Percentiles rank a stretch among this genome's conserved stretches.
These are phyloP conservation scores for Exophiala sp. DNA, from an alignment of 2,329 filamentous ascomycete species.

Conservation along the genomic window DNA sequence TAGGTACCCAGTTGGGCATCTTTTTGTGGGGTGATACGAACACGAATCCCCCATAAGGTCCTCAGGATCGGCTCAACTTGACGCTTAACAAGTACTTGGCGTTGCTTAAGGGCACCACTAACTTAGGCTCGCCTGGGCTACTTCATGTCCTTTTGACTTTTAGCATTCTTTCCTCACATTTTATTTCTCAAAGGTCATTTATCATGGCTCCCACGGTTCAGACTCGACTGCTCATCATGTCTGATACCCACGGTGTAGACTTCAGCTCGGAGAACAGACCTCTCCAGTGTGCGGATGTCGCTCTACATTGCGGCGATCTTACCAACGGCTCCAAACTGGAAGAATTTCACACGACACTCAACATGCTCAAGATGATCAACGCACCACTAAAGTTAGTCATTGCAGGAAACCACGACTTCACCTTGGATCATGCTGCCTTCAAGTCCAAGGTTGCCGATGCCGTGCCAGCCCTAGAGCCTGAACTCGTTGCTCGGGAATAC, in stretches of 20 bases:
- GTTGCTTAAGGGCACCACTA: no score
- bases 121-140: no score
- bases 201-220: constrained; percentile 30
- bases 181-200: background rate
- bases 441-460: constrained; percentile 33
- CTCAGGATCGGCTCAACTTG: no score
- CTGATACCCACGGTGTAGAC: constrained; percentile 43
- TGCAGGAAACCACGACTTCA: constrained; percentile 55
- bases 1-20: no score
- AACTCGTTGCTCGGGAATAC: constrained; percentile 36
- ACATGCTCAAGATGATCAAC: constrained; percentile 41
- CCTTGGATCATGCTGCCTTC: constrained; percentile 39
- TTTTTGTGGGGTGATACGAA: no score
- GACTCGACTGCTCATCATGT: constrained; percentile 43
- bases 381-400: constrained; percentile 55
- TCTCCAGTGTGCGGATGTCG: constrained; percentile 44
- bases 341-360: constrained; percentile 43
- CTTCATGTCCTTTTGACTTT: no score
- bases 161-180: no score
- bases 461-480: constrained; percentile 29
- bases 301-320: constrained; percentile 54
- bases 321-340: constrained; percentile 41
- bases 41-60: no score
- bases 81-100: no score
- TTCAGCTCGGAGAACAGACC: constrained; percentile 28